phyloP scores from a whole-genome alignment of 352 stramenopile species.

The Pythium pyrilobum region DNA sequence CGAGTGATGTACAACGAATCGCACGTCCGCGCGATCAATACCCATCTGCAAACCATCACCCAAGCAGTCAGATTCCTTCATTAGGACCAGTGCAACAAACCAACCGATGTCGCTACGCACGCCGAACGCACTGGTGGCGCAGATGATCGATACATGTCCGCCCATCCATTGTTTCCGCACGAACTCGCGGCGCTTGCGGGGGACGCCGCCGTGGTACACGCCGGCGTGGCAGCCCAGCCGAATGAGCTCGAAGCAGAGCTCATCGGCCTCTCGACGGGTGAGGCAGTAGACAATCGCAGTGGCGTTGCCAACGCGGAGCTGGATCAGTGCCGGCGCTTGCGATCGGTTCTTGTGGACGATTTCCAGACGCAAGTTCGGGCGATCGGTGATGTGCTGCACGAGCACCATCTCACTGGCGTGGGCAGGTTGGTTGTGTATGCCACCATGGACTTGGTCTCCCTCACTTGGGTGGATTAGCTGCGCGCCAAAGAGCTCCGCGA shows the following conservation, averaged over 20 bases:
- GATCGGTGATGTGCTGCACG: constrained; percentile 60
- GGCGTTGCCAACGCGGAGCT: constrained; percentile 20
- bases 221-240: constrained; percentile 44
- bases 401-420: constrained; percentile 35
- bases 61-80: neutral
- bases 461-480: constrained; percentile 10
- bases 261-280: constrained; percentile 62
- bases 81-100: too few species aligned
- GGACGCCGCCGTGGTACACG: constrained; percentile 67
- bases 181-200: constrained; percentile 51
- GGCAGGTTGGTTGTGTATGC: neutral
- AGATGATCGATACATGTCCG: constrained; percentile 65
- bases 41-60: constrained; percentile 49
- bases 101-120: constrained; percentile 31
- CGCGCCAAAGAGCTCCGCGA: constrained; percentile 49
- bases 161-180: constrained; percentile 79
- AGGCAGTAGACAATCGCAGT: constrained; percentile 73
- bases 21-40: constrained; percentile 70
- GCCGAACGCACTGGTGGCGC: constrained; percentile 72
- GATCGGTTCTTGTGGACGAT: constrained; percentile 40
- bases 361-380: constrained; percentile 55
- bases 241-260: constrained; percentile 47
- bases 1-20: constrained; percentile 70
- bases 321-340: constrained; percentile 25
- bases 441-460: neutral